Evolutionary conservation across 2,329 filamentous ascomycete species (phyloP).

Genomic region (Colletotrichum sp.): DNA sequence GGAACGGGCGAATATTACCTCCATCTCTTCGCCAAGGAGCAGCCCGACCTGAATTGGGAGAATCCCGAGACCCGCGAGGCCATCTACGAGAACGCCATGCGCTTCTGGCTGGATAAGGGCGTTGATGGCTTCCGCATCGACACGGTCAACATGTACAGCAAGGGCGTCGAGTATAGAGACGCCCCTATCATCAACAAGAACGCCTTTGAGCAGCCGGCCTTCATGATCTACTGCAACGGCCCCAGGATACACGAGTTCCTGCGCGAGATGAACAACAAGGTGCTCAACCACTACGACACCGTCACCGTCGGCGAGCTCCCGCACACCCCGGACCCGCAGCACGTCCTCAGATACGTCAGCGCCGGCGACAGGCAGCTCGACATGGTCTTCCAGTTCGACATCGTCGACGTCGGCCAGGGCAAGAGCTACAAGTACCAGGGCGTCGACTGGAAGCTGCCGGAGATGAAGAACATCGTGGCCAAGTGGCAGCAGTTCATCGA

Average conservation of each 20-base stretch:
- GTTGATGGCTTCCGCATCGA: constrained; percentile 79
- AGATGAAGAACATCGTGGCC: constrained; percentile 52
- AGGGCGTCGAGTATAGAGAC: constrained; percentile 62
- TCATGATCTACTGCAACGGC: constrained; percentile 68
- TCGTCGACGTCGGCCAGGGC: constrained; percentile 65
- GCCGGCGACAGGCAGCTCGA: constrained; percentile 64
- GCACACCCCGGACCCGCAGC: constrained; percentile 60
- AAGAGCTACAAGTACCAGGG: constrained; percentile 54
- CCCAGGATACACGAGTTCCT: constrained; percentile 73
- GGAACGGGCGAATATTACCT: constrained; percentile 78
- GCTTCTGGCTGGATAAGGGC: constrained; percentile 79
- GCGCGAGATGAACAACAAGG: constrained; percentile 63
- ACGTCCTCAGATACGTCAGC: constrained; percentile 65
- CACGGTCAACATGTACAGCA: constrained; percentile 76
- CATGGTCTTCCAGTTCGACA: constrained; percentile 74
- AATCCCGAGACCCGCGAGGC: constrained; percentile 70
- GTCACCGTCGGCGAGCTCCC: constrained; percentile 76
- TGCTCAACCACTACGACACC: constrained; percentile 66
- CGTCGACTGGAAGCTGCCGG: constrained; percentile 48
- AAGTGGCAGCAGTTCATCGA: constrained; percentile 58
- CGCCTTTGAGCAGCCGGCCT: constrained; percentile 56
- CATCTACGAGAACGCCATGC: constrained; percentile 74
- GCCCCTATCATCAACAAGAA: constrained; percentile 57
- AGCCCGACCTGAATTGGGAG: constrained; percentile 90
- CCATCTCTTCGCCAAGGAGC: constrained; percentile 75